phyloP scores from a whole-genome alignment of 139 green algal species.

The Zygnema cylindricum region DNA sequence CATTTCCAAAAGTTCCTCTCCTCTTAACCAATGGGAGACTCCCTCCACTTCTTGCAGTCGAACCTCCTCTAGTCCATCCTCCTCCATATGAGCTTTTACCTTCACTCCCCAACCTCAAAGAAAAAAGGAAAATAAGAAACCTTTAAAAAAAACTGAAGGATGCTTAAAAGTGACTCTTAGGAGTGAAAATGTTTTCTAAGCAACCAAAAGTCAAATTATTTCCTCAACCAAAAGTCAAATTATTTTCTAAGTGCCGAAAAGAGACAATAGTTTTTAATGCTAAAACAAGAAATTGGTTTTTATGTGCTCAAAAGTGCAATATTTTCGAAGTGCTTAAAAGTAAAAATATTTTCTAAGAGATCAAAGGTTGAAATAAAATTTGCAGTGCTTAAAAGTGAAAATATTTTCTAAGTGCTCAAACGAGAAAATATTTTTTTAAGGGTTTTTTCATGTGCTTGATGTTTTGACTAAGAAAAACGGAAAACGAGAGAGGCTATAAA shows the following conservation, averaged over 20 bases:
- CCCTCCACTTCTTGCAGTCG: not conserved
- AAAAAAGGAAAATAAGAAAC: not conserved
- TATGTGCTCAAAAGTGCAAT: no score
- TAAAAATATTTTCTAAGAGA: no score
- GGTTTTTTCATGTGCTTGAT: no score
- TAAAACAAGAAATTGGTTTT: no score
- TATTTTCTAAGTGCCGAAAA: not conserved
- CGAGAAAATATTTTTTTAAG: no score
- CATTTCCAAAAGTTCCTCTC: not conserved
- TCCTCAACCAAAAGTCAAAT: not conserved
- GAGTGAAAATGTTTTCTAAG: not conserved
- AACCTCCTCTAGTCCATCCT: slow-evolving; percentile 31
- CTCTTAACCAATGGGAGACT: slow-evolving; percentile 20
- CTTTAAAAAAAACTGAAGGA: not conserved
- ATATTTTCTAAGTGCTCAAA: no score
- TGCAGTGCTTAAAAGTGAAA: no score
- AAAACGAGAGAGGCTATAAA: no score
- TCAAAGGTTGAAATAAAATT: no score
- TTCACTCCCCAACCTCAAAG: not conserved
- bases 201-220: not conserved
- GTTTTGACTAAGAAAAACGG: no score
- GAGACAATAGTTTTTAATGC: not conserved
- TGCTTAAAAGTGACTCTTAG: not conserved
- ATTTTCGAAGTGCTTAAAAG: no score
- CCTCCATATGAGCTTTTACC: not conserved